Percentiles rank a stretch among this genome's conserved stretches.
Conservation (phyloP, 2,329 filamentous ascomycete genomes). For the Curvularia eragrostidis region DNA sequence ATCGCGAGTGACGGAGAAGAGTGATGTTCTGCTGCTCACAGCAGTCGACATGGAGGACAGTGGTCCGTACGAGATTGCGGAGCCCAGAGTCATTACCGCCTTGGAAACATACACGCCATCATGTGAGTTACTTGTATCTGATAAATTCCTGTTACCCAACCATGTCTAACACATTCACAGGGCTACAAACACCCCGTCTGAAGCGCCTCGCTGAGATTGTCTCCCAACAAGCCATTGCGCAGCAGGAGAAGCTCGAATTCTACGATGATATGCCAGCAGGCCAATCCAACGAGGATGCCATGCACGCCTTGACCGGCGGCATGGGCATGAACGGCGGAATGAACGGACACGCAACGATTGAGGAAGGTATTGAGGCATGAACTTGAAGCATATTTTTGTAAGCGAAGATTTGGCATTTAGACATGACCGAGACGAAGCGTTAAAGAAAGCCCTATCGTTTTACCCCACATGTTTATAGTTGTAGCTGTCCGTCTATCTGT, state of each 20-base stretch:
- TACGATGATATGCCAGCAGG: slow-evolving; percentile 28
- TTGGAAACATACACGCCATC: slow-evolving; percentile 98
- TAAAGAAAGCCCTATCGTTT: slow-evolving; percentile 6
- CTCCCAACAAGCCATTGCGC: slow-evolving; percentile 91
- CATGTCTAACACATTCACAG: slow-evolving; percentile 56
- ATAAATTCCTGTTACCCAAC: neutral
- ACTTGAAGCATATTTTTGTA: slow-evolving; percentile 15
- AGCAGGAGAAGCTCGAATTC: slow-evolving; percentile 83
- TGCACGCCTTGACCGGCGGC: slow-evolving; percentile 24
- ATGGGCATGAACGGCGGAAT: slow-evolving; percentile 25
- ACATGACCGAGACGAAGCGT: slow-evolving; percentile 17
- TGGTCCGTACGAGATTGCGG: slow-evolving; percentile 97
- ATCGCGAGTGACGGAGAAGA: slow-evolving; percentile 96
- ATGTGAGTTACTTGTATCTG: slow-evolving; percentile 66
- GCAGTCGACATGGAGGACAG: slow-evolving; percentile 99
- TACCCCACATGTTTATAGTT: slow-evolving; percentile 9
- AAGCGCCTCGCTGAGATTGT: slow-evolving; percentile 99
- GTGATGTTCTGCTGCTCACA: slow-evolving; percentile 88
- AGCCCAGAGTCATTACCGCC: slow-evolving; percentile 93
- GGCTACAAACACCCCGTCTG: slow-evolving; percentile 93
- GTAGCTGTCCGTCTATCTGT: slow-evolving; percentile 5
- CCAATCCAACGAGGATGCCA: slow-evolving; percentile 30
- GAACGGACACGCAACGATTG: slow-evolving; percentile 28
- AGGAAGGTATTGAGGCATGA: slow-evolving; percentile 29
- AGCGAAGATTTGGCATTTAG: slow-evolving; percentile 20